These are phyloP conservation scores for Fusarium hostae DNA, from an alignment of 2,329 filamentous ascomycete species.

Conservation along the genomic window DNA sequence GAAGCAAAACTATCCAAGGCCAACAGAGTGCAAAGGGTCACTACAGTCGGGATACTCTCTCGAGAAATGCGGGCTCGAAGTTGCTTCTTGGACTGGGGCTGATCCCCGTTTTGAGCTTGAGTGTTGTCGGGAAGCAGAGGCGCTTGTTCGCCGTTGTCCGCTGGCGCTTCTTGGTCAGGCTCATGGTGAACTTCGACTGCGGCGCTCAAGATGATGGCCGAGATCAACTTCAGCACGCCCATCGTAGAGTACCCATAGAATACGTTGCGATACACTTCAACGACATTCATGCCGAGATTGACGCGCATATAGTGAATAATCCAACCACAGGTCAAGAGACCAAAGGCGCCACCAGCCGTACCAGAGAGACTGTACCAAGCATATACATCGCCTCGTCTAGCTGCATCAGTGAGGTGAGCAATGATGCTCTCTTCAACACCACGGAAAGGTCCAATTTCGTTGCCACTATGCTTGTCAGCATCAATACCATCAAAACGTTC, in stretches of 20 bases:
- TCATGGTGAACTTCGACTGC: constrained; percentile 54
- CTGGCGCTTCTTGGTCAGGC: neutral
- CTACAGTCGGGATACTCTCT: constrained; percentile 64
- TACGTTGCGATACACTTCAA: constrained; percentile 63
- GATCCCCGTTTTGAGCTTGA: neutral
- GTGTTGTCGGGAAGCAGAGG: constrained; percentile 39
- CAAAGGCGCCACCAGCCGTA: constrained; percentile 68
- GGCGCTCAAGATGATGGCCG: constrained; percentile 61
- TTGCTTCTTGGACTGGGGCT: constrained; percentile 4
- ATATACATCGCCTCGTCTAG: constrained; percentile 64
- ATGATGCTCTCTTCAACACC: constrained; percentile 71
- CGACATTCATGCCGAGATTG: constrained; percentile 54
- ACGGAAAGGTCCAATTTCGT: constrained; percentile 72
- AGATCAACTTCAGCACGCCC: constrained; percentile 66
- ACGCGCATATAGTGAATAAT: constrained; percentile 61
- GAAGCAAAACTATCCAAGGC: constrained; percentile 76
- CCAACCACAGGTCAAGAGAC: constrained; percentile 70
- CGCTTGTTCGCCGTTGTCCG: constrained; percentile 31
- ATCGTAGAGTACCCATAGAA: constrained; percentile 57
- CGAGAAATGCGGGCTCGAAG: constrained; percentile 68
- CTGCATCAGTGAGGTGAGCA: constrained; percentile 62
- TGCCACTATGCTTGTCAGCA: constrained; percentile 57
- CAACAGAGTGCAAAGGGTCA: constrained; percentile 74
- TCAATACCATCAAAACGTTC: accelerated
- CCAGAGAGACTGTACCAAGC: constrained; percentile 72